A percentile compares a stretch with the other conserved stretches of the same genome.
Evolutionary conservation across 345 rosid genomes (phyloP).

Genomic region (Physaria fendleri): DNA sequence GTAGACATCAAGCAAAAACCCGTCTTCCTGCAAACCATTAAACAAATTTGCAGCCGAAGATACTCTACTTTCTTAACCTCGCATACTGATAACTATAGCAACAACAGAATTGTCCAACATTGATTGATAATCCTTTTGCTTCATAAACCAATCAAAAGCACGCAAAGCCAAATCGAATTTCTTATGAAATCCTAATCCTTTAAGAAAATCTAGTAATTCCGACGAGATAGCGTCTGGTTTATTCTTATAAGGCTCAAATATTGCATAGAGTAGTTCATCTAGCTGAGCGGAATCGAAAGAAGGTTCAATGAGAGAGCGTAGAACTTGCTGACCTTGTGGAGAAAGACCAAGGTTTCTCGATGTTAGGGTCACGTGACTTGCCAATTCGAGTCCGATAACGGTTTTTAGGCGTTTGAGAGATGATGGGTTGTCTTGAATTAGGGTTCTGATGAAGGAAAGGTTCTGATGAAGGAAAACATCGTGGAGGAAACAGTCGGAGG

Average conservation of each 20-base stretch:
- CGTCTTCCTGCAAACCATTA: conserved; percentile 43
- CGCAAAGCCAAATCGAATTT: conserved; percentile 53
- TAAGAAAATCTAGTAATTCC: conserved; percentile 61
- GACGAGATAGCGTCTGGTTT: conserved; percentile 32
- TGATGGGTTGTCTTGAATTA: conserved; percentile 27
- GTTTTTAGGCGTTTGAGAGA: conserved; percentile 5
- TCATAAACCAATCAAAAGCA: conserved; percentile 75
- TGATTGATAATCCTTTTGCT: conserved; percentile 32
- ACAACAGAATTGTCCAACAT: conserved; percentile 51
- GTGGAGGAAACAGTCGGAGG: conserved; percentile 37
- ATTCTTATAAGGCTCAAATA: conserved; percentile 33
- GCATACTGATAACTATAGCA: conserved; percentile 56
- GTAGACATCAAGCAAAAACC: conserved; percentile 62
- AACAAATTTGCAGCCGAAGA: conserved; percentile 57
- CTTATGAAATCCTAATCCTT: conserved; percentile 71
- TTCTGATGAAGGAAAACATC: too few species aligned
- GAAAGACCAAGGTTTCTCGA: conserved; percentile 83
- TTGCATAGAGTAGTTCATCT: conserved; percentile 31
- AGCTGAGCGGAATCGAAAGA: conserved; percentile 45
- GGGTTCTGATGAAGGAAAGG: conserved; percentile 29
- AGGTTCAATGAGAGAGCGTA: conserved; percentile 46
- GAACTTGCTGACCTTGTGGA: conserved; percentile 52
- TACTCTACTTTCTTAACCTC: conserved; percentile 58
- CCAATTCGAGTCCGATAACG: conserved; percentile 59
- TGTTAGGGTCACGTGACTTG: conserved; percentile 54